These are phyloP conservation scores for Linaria vulgaris DNA, from an alignment of 257 asterid genomes.

Conservation along the genomic window DNA sequence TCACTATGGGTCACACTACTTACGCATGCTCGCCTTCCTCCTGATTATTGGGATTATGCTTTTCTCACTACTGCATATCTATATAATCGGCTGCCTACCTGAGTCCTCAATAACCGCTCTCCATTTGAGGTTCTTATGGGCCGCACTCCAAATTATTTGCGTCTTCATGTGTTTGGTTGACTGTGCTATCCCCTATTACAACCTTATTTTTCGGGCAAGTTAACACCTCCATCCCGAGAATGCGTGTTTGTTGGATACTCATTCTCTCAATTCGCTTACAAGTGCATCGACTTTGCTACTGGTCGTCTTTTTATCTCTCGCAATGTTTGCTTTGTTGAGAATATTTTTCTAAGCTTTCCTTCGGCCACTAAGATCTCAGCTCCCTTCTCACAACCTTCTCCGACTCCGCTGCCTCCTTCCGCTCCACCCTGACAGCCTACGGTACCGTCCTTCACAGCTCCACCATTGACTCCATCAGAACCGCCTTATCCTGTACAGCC, in stretches of 20 bases:
- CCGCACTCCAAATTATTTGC: background rate
- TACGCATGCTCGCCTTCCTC: no score
- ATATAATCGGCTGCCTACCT: background rate
- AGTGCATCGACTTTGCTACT: background rate
- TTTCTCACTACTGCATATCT: background rate
- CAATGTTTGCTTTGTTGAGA: constrained; percentile 18
- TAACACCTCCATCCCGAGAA: background rate
- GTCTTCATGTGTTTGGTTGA: constrained; percentile 17
- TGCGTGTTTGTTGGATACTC: background rate
- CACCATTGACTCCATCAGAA: no score
- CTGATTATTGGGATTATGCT: no score
- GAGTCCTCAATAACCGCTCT: background rate
- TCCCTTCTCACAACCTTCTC: background rate
- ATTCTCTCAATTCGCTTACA: constrained; percentile 4
- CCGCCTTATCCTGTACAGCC: no score
- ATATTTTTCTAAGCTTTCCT: background rate
- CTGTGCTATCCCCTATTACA: constrained; percentile 9
- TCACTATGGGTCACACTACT: no score
- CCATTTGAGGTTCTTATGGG: background rate
- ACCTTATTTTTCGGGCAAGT: constrained; percentile 5
- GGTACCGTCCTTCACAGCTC: no score
- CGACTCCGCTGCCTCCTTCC: no score
- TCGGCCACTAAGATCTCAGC: background rate
- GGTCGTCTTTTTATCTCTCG: background rate
- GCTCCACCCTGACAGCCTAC: no score